Percentiles rank a stretch among this genome's conserved stretches.
Conservation (phyloP, 2,329 filamentous ascomycete genomes). For the Tolypocladium pustulatum region DNA sequence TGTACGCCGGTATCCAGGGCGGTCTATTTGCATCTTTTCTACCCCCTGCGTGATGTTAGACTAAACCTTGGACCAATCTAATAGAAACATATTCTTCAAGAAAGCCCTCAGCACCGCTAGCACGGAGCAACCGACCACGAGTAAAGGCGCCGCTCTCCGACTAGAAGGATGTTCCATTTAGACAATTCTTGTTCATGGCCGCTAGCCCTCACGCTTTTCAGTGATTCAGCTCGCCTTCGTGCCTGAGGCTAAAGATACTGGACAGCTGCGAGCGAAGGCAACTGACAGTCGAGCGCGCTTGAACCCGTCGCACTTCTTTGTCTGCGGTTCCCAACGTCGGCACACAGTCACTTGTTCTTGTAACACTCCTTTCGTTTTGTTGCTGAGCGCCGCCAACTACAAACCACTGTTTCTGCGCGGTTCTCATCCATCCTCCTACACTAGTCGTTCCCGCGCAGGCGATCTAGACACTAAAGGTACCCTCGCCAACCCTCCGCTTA, state of each 20-base stretch:
- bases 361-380: background rate
- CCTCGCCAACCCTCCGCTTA: background rate
- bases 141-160: background rate
- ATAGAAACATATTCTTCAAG: background rate
- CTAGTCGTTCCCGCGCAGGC: background rate
- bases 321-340: background rate
- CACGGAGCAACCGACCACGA: background rate
- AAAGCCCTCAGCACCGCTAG: background rate
- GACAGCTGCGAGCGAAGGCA: background rate
- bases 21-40: conserved; percentile 82
- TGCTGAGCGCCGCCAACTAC: background rate
- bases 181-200: background rate
- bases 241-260: background rate
- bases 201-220: background rate
- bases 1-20: conserved; percentile 77
- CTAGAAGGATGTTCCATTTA: background rate
- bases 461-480: background rate
- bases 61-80: background rate
- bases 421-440: background rate
- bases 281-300: background rate
- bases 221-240: background rate
- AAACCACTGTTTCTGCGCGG: background rate
- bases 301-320: background rate
- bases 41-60: conserved; percentile 60
- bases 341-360: background rate